Evolutionary conservation across 331 rosid species (phyloP).

Genomic region (Erythrophleum ivorense): DNA sequence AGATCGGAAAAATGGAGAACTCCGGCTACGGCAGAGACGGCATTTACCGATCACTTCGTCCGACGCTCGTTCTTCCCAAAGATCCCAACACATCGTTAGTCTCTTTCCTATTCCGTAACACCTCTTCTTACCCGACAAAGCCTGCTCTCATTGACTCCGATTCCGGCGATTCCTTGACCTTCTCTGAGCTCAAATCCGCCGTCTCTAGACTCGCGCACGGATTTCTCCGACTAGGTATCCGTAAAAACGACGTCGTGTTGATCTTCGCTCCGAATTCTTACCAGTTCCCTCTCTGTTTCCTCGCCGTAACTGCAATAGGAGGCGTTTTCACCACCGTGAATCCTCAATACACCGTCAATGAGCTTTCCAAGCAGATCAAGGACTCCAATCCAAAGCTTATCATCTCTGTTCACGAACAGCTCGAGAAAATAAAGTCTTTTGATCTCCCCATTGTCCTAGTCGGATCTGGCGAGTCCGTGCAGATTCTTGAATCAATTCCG

Average conservation of each 20-base stretch:
- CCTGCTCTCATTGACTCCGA: no score
- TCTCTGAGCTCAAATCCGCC: no score
- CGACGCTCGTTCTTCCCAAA: no score
- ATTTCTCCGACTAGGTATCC: slow-evolving; percentile 55
- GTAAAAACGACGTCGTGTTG: slow-evolving; percentile 77
- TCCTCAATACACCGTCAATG: slow-evolving; percentile 64
- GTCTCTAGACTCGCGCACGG: slow-evolving; percentile 66
- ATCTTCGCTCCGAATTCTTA: slow-evolving; percentile 74
- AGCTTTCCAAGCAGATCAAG: slow-evolving; percentile 65
- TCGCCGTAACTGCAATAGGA: slow-evolving; percentile 60
- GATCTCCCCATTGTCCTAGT: slow-evolving; percentile 61
- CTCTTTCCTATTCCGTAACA: no score
- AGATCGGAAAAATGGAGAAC: no score
- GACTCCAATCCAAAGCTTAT: slow-evolving; percentile 73
- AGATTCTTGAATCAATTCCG: not conserved
- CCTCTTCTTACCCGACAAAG: no score
- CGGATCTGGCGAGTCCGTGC: slow-evolving; percentile 27
- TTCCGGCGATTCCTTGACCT: no score
- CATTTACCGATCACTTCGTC: no score
- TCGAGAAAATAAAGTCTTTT: slow-evolving; percentile 58
- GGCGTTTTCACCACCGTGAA: slow-evolving; percentile 76
- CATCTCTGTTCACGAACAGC: slow-evolving; percentile 58
- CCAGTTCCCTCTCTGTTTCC: slow-evolving; percentile 59
- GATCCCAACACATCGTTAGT: no score
- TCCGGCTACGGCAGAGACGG: no score